Base-by-base conservation (phyloP, 2,329 filamentous ascomycete species). In the Tolypocladium cylindrosporum region DNA sequence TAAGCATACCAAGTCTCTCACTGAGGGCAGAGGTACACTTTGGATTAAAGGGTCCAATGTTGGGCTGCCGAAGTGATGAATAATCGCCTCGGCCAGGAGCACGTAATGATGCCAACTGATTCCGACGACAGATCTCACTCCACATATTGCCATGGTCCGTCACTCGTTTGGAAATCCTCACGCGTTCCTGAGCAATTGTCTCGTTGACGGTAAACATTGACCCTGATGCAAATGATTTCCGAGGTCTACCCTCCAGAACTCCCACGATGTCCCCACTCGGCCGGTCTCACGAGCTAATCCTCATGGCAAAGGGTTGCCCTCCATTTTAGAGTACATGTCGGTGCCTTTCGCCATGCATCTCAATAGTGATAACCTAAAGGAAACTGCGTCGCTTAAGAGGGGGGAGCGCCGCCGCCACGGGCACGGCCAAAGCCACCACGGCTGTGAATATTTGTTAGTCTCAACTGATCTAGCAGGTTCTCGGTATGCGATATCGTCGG, bases 401-500 rank as follows among this genome's bases (percentile, higher is more conserved):
- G 79, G 74, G 88, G 85, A 78, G 88, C 82, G 72, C 79, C 85
- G 73, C 88, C 88, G 82, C 90, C 48, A 52, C 58, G 88, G 77
- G 90, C 91, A 86, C 91, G 90, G 75, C 91, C 91, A 75, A 88
- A 89, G 73, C 89, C 90, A 82, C 89, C 88, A 83, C 89, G 90
- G 88, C 85, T 87, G 67, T 66, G 57, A 61, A 56, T 54, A 59
- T 42, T 3, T 24, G 50, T 61, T 54, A 61, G 48, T 36, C 34
- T 36, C n/a, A 16, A 54, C 56, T 36, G 14, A 2, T 39, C 51
- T n/a, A 37, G 37, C 21, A 7, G 10, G 9, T 41, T 1, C 19
- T 27, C 14, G 7, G 34, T 3, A 13, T 11, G 37, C 19, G 52
- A 13, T 19, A 3, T 21, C 11, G 21, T 42, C 54, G 21, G 58